Evolutionary conservation across 2,329 filamentous ascomycete species (phyloP), one percentile per base, ranked within the genome.

Genomic region (Penicillium hesseltinei): DNA sequence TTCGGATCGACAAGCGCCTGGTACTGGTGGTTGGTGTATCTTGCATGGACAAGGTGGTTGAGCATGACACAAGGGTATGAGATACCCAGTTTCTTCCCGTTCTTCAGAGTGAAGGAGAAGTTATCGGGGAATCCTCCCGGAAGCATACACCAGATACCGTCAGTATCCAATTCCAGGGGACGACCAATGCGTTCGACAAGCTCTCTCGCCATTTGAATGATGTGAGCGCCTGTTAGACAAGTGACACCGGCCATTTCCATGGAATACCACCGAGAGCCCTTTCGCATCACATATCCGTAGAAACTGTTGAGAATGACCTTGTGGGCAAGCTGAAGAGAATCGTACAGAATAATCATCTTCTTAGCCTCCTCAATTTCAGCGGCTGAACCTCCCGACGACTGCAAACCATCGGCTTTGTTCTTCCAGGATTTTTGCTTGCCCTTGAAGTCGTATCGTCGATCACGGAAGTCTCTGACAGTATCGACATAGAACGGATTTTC

Each of bases 281-380:
- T 99, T 78, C 94, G 84, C 94, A 99, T 99, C 73, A 97, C 94
- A 72, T 99, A 99, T 62, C 94, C 94, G 67, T 99, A 99, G 80
- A 99, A 99, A 55, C 92, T 96, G 80, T 99, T 99, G 54, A 99
- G 75, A 82, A 99, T 99, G 78, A 99, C 94, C 74, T 99, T 99
- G 80, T 99, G 94, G 0, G 94, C 94, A 67, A 99, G 81, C 74
- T 99, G 95, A 57, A 99, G 81, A 0, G 94, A 99, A 73, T 99
- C 94, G 72, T 91, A 99, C 5, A 99, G 78, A 47, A 97, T 83
- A 55, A 97, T 94, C 95, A 99, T 99, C 81, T 99, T 99, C 79
- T 97, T 97, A 5, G 92, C 94, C 57, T 91, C 89, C 13, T 99
- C 95, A 17, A 99, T 82, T 66, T 99, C 94, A 2, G 78, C 75